phyloP scores from a whole-genome alignment of 768 basidiomycete genomes.

The Gyrodon lividus region DNA sequence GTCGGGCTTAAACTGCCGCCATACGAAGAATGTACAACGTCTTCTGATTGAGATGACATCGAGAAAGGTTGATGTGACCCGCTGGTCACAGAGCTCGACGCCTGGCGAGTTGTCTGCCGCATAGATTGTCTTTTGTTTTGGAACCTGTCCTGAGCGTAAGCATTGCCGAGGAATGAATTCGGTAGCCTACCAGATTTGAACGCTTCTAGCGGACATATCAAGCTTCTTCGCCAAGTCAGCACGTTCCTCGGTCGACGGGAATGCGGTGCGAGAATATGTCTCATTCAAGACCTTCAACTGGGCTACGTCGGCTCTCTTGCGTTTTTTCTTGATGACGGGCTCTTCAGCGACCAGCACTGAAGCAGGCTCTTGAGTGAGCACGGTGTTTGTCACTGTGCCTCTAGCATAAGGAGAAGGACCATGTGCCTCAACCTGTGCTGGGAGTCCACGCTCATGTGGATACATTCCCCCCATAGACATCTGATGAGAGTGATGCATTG shows the following conservation, averaged over 20 bases:
- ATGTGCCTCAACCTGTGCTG: conserved; percentile 39
- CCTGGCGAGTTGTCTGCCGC: conserved; percentile 73
- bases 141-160: conserved; percentile 55
- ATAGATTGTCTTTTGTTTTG: conserved; percentile 85
- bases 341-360: conserved; percentile 48
- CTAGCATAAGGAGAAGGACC: conserved; percentile 55
- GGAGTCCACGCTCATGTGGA: conserved; percentile 34
- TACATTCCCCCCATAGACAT: conserved; percentile 27
- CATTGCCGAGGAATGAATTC: conserved; percentile 11
- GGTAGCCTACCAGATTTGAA: conserved; percentile 74
- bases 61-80: conserved; percentile 51
- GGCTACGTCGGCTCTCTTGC: conserved; percentile 78
- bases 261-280: conserved; percentile 77
- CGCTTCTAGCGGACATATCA: conserved; percentile 82
- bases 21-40: conserved; percentile 36
- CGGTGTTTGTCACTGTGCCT: conserved; percentile 29
- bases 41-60: conserved; percentile 35
- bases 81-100: conserved; percentile 43
- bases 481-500: conserved; percentile 28
- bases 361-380: conserved; percentile 34
- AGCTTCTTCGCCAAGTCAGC: conserved; percentile 69
- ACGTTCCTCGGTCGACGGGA: conserved; percentile 88
- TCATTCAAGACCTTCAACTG: conserved; percentile 82
- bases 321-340: conserved; percentile 82
- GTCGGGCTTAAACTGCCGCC: conserved; percentile 33